Conservation (phyloP, 129 eudicot species). For the Tagetes patula region DNA sequence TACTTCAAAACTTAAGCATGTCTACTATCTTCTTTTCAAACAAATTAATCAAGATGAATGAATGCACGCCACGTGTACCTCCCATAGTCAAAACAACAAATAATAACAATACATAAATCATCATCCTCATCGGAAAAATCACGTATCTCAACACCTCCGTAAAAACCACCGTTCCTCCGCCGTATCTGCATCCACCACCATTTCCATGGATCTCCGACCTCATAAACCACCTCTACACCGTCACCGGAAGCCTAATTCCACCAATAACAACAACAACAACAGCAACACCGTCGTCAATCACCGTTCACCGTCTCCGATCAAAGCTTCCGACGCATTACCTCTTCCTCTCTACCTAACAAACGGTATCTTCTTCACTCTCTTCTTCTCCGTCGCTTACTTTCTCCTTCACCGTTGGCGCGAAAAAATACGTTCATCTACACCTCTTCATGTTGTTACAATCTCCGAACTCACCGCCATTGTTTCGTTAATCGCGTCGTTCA, state of each 20-base stretch:
- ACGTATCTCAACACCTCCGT: conserved; percentile 25
- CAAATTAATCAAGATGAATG: not conserved
- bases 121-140: not conserved
- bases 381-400: conserved; percentile 62
- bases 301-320: conserved; percentile 26
- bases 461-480: conserved; percentile 58
- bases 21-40: no score
- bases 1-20: no score
- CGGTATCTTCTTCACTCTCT: conserved; percentile 68
- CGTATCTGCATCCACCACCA: conserved; percentile 18
- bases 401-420: conserved; percentile 79
- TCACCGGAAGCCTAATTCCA: conserved; percentile 25
- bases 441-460: conserved; percentile 64
- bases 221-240: not conserved
- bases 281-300: conserved; percentile 1
- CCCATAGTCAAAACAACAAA: conserved; percentile 2
- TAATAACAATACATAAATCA: no score
- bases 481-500: conserved; percentile 59
- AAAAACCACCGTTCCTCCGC: conserved; percentile 35
- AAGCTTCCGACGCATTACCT: conserved; percentile 77
- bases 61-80: conserved; percentile 16
- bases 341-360: conserved; percentile 73
- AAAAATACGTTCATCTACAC: conserved; percentile 62
- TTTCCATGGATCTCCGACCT: conserved; percentile 42
- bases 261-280: conserved; percentile 4